Evolutionary conservation across 768 basidiomycete genomes (phyloP).

Genomic region (Rhodotorula diobovata): DNA sequence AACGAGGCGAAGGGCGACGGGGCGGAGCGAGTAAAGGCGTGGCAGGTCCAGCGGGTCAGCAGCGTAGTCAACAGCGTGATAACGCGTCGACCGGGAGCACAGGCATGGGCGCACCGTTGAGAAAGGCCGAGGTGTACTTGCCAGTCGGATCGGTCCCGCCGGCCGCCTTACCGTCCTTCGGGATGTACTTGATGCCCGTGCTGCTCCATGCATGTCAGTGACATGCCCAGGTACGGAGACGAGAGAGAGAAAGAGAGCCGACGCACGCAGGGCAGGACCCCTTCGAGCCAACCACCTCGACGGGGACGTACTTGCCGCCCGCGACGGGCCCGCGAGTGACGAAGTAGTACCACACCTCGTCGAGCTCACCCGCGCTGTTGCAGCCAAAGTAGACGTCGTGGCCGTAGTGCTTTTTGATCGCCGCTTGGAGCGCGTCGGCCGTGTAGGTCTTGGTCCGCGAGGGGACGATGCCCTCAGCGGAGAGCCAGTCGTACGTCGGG

Average conservation of each 20-base stretch:
- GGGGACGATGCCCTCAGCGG: slow-evolving; percentile 68
- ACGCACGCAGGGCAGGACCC: slow-evolving; percentile 47
- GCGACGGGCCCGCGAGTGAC: slow-evolving; percentile 15
- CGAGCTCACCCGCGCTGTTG: background rate
- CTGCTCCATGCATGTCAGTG: slow-evolving; percentile 46
- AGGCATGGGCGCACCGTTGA: slow-evolving; percentile 7
- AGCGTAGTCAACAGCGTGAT: too few species aligned
- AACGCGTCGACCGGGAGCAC: too few species aligned
- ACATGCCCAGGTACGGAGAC: too few species aligned
- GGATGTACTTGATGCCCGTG: background rate
- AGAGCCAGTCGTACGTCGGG: slow-evolving; percentile 70
- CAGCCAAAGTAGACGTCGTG: slow-evolving; percentile 18
- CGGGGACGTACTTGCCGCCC: slow-evolving; percentile 35
- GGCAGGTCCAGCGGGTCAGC: too few species aligned
- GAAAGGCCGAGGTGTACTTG: background rate
- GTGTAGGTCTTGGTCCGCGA: slow-evolving; percentile 59
- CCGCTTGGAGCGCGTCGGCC: slow-evolving; percentile 44
- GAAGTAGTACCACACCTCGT: slow-evolving; percentile 33
- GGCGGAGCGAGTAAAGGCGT: too few species aligned
- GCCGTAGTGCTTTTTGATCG: slow-evolving; percentile 16
- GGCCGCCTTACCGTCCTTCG: background rate
- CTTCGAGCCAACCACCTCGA: background rate
- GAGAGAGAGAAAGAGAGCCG: slow-evolving; percentile 58
- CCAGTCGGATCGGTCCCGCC: slow-evolving; percentile 33
- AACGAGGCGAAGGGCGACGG: too few species aligned